Percentiles rank a stretch among this genome's conserved stretches.
phyloP scores from a whole-genome alignment of 2,329 filamentous ascomycete genomes.

The Phialocephala subalpina region DNA sequence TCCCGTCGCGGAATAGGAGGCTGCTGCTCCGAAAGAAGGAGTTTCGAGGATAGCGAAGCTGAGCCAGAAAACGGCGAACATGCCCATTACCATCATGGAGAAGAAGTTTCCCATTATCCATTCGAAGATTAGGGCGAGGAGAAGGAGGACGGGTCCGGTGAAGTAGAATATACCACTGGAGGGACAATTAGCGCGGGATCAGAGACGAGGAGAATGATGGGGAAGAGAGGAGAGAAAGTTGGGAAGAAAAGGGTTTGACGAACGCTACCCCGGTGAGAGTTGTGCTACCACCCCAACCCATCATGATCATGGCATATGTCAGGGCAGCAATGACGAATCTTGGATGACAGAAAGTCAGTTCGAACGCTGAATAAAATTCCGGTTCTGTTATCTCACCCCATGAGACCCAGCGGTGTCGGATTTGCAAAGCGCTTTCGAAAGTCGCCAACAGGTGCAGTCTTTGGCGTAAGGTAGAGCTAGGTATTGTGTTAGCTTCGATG shows the following conservation, averaged over 20 bases:
- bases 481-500: not conserved
- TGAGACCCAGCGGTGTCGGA: conserved; percentile 35
- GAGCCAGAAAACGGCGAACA: conserved; percentile 59
- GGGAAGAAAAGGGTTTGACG: too few relatives aligned
- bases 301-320: conserved; percentile 32
- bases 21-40: conserved; percentile 55
- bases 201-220: too few relatives aligned
- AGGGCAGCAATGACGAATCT: conserved; percentile 48
- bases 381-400: conserved; percentile 28
- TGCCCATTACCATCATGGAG: conserved; percentile 59
- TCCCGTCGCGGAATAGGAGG: conserved; percentile 50
- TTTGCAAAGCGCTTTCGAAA: conserved; percentile 36
- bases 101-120: conserved; percentile 62
- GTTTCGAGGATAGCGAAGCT: conserved; percentile 59
- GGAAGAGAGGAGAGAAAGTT: not conserved
- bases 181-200: not conserved
- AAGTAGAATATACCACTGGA: conserved; percentile 37
- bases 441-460: conserved; percentile 29
- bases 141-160: conserved; percentile 54
- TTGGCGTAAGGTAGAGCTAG: conserved; percentile 37
- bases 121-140: conserved; percentile 57
- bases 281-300: conserved; percentile 38
- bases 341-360: not conserved
- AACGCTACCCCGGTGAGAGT: conserved; percentile 29
- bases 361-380: too few relatives aligned